phyloP scores from a whole-genome alignment of 352 stramenopile genomes.

The Pythium chondricola region DNA sequence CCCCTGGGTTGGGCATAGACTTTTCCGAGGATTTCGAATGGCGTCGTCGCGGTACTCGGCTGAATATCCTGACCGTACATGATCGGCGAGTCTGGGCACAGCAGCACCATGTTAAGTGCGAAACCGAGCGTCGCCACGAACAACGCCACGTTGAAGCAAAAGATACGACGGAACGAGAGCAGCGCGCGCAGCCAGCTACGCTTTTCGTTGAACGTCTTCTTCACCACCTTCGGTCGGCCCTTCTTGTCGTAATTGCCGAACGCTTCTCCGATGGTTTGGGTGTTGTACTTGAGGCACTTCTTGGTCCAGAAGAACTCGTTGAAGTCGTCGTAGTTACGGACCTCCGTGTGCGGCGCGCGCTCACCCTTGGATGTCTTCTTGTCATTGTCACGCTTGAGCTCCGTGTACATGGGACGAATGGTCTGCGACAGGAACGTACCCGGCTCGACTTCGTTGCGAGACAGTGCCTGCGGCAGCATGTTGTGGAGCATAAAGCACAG shows the following conservation, averaged over 20 bases:
- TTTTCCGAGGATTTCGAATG: constrained; percentile 62
- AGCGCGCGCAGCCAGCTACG: constrained; percentile 71
- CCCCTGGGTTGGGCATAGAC: constrained; percentile 29
- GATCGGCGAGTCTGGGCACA: constrained; percentile 71
- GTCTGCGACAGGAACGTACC: constrained; percentile 62
- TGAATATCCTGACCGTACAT: constrained; percentile 60
- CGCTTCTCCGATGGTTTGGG: constrained; percentile 52
- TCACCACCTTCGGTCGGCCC: constrained; percentile 67
- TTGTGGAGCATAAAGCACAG: constrained; percentile 80
- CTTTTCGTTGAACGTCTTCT: constrained; percentile 83
- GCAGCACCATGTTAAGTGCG: constrained; percentile 70
- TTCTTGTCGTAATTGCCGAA: constrained; percentile 80
- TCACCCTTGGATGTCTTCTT: constrained; percentile 82
- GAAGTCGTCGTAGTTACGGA: constrained; percentile 87
- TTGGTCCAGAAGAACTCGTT: constrained; percentile 89
- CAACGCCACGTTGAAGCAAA: constrained; percentile 73
- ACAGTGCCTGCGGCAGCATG: constrained; percentile 62
- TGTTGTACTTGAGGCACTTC: constrained; percentile 79
- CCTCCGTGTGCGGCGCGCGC: constrained; percentile 61
- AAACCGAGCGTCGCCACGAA: constrained; percentile 63
- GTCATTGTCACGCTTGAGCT: constrained; percentile 84
- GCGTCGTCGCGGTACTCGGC: constrained; percentile 25
- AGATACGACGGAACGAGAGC: constrained; percentile 77
- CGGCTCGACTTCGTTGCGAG: constrained; percentile 49
- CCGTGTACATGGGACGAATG: constrained; percentile 79